Evolutionary conservation across 2,329 filamentous ascomycete species (phyloP), one percentile per base, ranked within the genome.

Genomic region (Penicillium sp.): DNA sequence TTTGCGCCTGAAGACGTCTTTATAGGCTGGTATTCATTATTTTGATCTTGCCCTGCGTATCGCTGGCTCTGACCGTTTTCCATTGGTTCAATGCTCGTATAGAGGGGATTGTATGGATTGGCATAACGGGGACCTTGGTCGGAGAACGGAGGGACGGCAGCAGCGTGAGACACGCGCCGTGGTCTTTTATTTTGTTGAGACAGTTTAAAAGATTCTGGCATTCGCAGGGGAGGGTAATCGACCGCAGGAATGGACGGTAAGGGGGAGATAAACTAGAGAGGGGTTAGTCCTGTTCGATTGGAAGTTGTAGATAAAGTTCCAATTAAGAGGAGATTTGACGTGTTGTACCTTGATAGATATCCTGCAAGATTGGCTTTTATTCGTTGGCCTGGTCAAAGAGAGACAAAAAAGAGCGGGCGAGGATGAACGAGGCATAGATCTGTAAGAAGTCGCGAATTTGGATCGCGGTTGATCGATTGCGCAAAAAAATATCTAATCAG

Each of bases 401-500:
- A 5, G 39, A 41, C 9, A 41, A 22, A 22, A 41, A 13, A 41
- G 19, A 22, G 19, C 39, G 5, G 39, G 5, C 19, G 39, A 41
- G n/a, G 11, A 21, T 13, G 19, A 41, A 21, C 11, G 19, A 22
- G 33, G 9, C 29, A 22, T 52, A 4, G 44, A 43, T 48, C 31
- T 19, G 13, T 22, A 13, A 27, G 26, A 29, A 31, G 19, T 14
- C 29, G 26, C 26, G 29, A n/a, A 33, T 7, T 26, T 16, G 19
- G 19, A 35, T 48, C 11, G 46, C 13, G n/a, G 16, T 33, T 45
- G 19, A 52, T 43, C 27, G 22, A 31, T 31, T 21, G 27, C 27
- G n/a, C 27, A 49, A 43, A 56, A 61, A 59, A 65, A 59, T 59
- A 58, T 52, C 64, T 62, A 66, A 65, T 68, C 55, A 58, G 48